These are phyloP conservation scores for Wickerhamomyces chambardii DNA, from an alignment of 805 yeast genomes.

Conservation along the genomic window DNA sequence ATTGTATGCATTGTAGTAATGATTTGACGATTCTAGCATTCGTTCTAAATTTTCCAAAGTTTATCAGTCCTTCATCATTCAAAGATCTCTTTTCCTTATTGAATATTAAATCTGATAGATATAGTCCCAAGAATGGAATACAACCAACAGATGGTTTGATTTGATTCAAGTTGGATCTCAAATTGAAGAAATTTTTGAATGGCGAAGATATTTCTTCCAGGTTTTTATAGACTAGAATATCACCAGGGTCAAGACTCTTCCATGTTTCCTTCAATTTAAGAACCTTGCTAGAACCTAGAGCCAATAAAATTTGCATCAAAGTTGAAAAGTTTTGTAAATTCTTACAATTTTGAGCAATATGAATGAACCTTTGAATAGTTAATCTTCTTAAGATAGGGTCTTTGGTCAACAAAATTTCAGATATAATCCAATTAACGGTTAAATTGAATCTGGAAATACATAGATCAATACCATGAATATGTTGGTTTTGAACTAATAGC, in stretches of 20 bases:
- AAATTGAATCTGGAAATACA: constrained; percentile 82
- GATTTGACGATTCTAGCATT: constrained; percentile 72
- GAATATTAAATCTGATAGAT: constrained; percentile 72
- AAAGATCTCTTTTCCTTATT: constrained; percentile 35
- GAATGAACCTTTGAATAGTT: constrained; percentile 80
- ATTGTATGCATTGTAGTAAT: constrained; percentile 73
- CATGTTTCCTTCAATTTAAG: constrained; percentile 61
- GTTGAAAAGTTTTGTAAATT: constrained; percentile 77
- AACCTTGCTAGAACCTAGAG: constrained; percentile 60
- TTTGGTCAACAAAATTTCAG: constrained; percentile 73
- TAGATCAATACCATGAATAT: constrained; percentile 67
- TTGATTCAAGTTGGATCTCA: constrained; percentile 55
- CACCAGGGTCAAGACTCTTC: constrained; percentile 65
- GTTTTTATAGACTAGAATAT: constrained; percentile 54
- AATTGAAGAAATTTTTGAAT: constrained; percentile 55
- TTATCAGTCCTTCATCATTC: constrained; percentile 37
- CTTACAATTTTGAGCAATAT: constrained; percentile 70
- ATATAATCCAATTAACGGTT: constrained; percentile 85
- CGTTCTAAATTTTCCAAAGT: constrained; percentile 69
- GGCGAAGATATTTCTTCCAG: constrained; percentile 71
- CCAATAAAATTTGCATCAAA: constrained; percentile 78
- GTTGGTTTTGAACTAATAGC: constrained; percentile 48
- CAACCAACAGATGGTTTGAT: constrained; percentile 64
- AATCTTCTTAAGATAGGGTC: constrained; percentile 49
- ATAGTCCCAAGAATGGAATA: constrained; percentile 85